phyloP scores from a whole-genome alignment of 805 yeast genomes.

The Candida rishiriensis region DNA sequence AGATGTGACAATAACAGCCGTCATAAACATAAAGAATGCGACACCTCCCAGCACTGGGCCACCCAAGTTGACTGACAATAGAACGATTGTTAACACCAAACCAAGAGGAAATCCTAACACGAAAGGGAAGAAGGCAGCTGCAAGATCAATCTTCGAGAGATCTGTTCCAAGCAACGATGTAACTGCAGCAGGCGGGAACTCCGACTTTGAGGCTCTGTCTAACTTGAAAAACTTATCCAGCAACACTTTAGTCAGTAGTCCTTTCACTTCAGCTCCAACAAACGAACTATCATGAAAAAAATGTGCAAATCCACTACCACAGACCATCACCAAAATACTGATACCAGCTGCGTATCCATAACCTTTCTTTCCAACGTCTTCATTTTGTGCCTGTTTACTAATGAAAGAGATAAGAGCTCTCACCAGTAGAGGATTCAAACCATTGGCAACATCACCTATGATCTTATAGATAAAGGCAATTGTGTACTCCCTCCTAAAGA shows the following conservation, averaged over 20 bases:
- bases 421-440: conserved; percentile 64
- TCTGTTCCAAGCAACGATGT: conserved; percentile 82
- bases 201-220: conserved; percentile 51
- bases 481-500: conserved; percentile 44
- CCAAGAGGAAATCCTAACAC: conserved; percentile 61
- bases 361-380: conserved; percentile 49
- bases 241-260: conserved; percentile 65
- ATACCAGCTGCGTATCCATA: conserved; percentile 75
- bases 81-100: conserved; percentile 55
- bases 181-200: conserved; percentile 63
- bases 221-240: conserved; percentile 64
- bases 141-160: conserved; percentile 73
- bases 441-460: conserved; percentile 42
- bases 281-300: conserved; percentile 57
- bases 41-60: conserved; percentile 69
- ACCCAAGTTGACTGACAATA: conserved; percentile 66
- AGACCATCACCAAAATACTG: conserved; percentile 47
- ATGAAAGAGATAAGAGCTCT: conserved; percentile 62
- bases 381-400: conserved; percentile 41
- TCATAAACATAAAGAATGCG: conserved; percentile 48
- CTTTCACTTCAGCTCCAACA: conserved; percentile 68
- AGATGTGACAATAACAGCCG: conserved; percentile 39
- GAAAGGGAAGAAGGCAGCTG: conserved; percentile 62
- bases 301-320: conserved; percentile 52
- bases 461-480: conserved; percentile 38